These are phyloP conservation scores for Flaveria robusta DNA, from an alignment of 129 eudicot genomes.

Conservation along the genomic window DNA sequence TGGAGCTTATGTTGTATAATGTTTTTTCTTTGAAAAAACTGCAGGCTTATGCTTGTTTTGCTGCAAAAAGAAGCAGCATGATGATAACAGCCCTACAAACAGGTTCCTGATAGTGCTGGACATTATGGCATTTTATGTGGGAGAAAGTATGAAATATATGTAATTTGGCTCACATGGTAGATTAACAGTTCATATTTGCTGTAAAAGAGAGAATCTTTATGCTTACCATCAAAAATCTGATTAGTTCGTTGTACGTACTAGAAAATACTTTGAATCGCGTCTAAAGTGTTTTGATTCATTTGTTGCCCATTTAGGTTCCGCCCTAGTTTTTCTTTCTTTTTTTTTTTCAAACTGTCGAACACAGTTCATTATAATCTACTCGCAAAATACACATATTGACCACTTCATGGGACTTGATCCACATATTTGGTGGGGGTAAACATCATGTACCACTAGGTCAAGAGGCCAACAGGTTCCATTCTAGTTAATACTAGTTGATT, in stretches of 20 bases:
- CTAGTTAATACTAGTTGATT: not conserved
- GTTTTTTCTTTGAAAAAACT: not conserved
- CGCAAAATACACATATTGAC: too few relatives aligned
- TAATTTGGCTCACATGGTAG: slow-evolving; percentile 21
- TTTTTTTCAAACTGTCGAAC: too few relatives aligned
- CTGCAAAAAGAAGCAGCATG: slow-evolving; percentile 9
- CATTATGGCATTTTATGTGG: slow-evolving; percentile 23
- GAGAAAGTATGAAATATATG: slow-evolving; percentile 6
- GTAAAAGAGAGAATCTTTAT: slow-evolving; percentile 28
- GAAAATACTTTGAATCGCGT: not conserved
- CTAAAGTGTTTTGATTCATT: not conserved
- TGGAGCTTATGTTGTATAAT: slow-evolving; percentile 2
- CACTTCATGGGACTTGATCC: too few relatives aligned
- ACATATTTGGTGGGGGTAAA: too few relatives aligned
- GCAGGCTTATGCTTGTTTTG: slow-evolving; percentile 6
- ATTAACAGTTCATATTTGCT: slow-evolving; percentile 21
- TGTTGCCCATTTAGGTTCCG: not conserved
- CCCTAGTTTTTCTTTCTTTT: too few relatives aligned
- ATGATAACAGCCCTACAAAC: not conserved
- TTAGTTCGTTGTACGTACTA: slow-evolving; percentile 20
- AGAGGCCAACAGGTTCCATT: not conserved
- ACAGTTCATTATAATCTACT: too few relatives aligned
- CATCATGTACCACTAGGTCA: too few relatives aligned
- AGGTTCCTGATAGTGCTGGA: slow-evolving; percentile 15
- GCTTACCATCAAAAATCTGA: not conserved